These are phyloP conservation scores for Fusarium guadeloupense DNA, from an alignment of 2,329 filamentous ascomycete species.

Conservation along the genomic window DNA sequence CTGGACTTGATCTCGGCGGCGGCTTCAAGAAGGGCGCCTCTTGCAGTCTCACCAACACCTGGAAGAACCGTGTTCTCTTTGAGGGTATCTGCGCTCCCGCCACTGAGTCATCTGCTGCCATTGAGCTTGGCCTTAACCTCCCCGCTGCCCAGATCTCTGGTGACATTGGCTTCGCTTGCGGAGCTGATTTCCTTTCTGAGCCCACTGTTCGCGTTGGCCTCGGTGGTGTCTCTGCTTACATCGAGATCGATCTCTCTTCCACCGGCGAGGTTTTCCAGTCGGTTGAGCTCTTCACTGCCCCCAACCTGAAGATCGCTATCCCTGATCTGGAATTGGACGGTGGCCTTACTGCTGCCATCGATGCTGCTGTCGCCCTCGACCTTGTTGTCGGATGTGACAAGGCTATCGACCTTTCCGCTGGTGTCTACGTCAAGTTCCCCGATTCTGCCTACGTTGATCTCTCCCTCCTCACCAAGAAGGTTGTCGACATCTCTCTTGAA, in stretches of 20 bases:
- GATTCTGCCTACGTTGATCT: conserved; percentile 55
- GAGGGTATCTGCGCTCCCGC: conserved; percentile 28
- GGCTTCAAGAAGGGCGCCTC: conserved; percentile 9
- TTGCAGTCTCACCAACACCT: conserved; percentile 29
- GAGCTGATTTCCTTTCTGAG: conserved; percentile 50
- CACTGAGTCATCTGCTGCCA: conserved; percentile 32
- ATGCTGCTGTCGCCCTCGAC: conserved; percentile 60
- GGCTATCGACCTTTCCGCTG: conserved; percentile 59
- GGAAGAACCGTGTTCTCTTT: conserved; percentile 33
- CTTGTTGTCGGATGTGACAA: conserved; percentile 59
- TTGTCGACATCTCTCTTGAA: conserved; percentile 54
- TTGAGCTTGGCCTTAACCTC: conserved; percentile 40
- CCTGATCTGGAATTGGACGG: conserved; percentile 46
- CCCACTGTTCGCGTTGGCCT: conserved; percentile 59
- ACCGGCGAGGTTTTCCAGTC: conserved; percentile 58
- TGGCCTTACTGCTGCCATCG: conserved; percentile 57
- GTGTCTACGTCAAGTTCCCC: conserved; percentile 58
- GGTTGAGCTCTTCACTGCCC: conserved; percentile 58
- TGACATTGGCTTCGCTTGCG: conserved; percentile 55
- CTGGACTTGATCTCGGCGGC: neutral
- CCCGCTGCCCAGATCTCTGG: conserved; percentile 56
- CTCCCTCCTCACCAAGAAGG: conserved; percentile 52
- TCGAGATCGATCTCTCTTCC: conserved; percentile 59
- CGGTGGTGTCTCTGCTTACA: conserved; percentile 60
- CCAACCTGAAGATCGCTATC: conserved; percentile 51